Conservation (phyloP, 2,329 filamentous ascomycete species). For the Trichoderma citrinoviride region DNA sequence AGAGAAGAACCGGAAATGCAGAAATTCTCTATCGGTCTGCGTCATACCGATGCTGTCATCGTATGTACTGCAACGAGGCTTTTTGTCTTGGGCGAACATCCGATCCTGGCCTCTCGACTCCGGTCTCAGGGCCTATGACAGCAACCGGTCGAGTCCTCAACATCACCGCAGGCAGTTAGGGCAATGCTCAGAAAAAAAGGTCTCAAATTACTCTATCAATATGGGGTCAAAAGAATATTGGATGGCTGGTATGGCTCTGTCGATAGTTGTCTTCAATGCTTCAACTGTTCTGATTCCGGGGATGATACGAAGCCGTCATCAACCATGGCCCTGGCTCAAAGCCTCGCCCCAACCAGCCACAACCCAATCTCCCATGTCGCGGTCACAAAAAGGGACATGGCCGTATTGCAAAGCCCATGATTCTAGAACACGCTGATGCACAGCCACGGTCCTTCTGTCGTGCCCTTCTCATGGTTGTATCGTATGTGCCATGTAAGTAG, state of each 20-base stretch:
- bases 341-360: not conserved
- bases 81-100: not conserved
- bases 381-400: not conserved
- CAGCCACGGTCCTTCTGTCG: not conserved
- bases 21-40: not conserved
- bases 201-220: too few relatives aligned
- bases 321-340: not conserved
- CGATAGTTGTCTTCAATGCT: not conserved
- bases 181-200: too few relatives aligned
- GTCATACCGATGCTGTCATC: not conserved
- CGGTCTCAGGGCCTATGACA: not conserved
- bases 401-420: not conserved
- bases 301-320: not conserved
- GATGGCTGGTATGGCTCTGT: not conserved
- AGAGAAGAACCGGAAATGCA: not conserved
- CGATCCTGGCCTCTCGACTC: not conserved
- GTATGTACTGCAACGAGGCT: not conserved
- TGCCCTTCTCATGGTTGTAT: not conserved
- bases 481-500: too few relatives aligned
- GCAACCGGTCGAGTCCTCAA: not conserved
- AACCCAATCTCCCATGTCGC: not conserved
- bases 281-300: not conserved
- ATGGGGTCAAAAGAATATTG: not conserved
- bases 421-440: not conserved
- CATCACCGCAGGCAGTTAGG: too few relatives aligned